Percentiles rank a stretch among this genome's conserved stretches.
Evolutionary conservation across 1,284 basidiomycete species (phyloP).

Genomic region (Volvariella surrecta): DNA sequence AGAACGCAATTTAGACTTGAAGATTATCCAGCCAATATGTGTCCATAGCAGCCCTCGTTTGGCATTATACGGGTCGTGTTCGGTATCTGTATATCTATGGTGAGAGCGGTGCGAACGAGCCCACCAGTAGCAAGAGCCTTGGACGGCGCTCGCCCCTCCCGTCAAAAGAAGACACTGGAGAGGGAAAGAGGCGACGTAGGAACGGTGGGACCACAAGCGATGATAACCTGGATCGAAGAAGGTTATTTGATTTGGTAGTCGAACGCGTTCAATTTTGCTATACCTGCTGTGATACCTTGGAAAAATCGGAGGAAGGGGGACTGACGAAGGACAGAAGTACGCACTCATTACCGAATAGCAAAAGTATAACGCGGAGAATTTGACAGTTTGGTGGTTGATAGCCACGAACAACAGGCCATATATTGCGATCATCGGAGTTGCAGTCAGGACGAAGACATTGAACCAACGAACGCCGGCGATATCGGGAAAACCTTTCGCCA

Average conservation of each 20-base stretch:
- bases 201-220: slow-evolving; percentile 85
- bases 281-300: not conserved
- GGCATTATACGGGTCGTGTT: slow-evolving; percentile 85
- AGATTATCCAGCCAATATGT: slow-evolving; percentile 87
- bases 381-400: slow-evolving; percentile 40
- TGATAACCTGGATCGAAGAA: slow-evolving; percentile 65
- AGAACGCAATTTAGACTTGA: slow-evolving; percentile 71
- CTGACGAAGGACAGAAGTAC: too few species aligned
- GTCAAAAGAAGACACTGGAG: slow-evolving; percentile 71
- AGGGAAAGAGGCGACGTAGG: slow-evolving; percentile 73
- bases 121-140: slow-evolving; percentile 92
- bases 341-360: slow-evolving; percentile 65
- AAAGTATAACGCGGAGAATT: slow-evolving; percentile 63
- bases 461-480: slow-evolving; percentile 55
- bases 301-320: slow-evolving; percentile 12
- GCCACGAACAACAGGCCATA: slow-evolving; percentile 54
- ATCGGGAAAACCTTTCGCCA: slow-evolving; percentile 30
- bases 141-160: slow-evolving; percentile 80
- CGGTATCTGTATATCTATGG: slow-evolving; percentile 83
- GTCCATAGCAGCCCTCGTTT: slow-evolving; percentile 77
- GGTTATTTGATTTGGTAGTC: not conserved
- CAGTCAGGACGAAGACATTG: slow-evolving; percentile 55
- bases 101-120: slow-evolving; percentile 86
- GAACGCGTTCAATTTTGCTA: not conserved
- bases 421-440: slow-evolving; percentile 59